A percentile compares a stretch with the other conserved stretches of the same genome.
Conservation (phyloP, 2,329 filamentous ascomycete genomes). For the Blastomyces parvus region DNA sequence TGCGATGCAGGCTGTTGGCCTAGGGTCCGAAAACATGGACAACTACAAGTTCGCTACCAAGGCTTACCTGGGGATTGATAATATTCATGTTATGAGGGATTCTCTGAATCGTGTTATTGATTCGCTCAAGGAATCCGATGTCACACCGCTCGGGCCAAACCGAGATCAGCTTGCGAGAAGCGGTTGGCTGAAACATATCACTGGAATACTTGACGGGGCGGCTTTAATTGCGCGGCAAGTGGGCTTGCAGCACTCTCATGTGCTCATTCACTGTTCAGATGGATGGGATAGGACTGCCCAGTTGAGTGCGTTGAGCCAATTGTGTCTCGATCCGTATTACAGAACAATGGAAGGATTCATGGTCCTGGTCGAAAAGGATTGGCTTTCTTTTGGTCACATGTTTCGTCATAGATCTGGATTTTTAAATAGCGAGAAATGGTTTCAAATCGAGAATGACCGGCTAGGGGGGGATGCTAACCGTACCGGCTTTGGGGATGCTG, state of each 20-base stretch:
- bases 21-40: constrained; percentile 96
- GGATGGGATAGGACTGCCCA: constrained; percentile 98
- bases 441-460: constrained; percentile 72
- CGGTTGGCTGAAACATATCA: constrained; percentile 84
- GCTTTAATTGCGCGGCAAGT: constrained; percentile 77
- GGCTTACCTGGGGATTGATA: constrained; percentile 89
- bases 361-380: constrained; percentile 90
- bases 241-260: constrained; percentile 86
- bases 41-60: constrained; percentile 89
- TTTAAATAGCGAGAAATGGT: constrained; percentile 88
- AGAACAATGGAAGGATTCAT: constrained; percentile 92
- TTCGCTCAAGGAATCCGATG: constrained; percentile 82
- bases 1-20: constrained; percentile 85
- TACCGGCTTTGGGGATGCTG: constrained; percentile 30
- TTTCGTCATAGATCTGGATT: constrained; percentile 87
- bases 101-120: constrained; percentile 83
- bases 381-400: constrained; percentile 96
- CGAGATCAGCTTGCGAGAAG: constrained; percentile 72
- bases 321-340: constrained; percentile 93
- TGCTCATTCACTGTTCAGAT: constrained; percentile 94
- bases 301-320: constrained; percentile 78
- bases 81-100: constrained; percentile 95
- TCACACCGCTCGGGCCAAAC: constrained; percentile 72
- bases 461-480: constrained; percentile 46
- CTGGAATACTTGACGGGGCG: constrained; percentile 72